phyloP scores from a whole-genome alignment of 148 eudicot genomes.

The Camellia japonica region DNA sequence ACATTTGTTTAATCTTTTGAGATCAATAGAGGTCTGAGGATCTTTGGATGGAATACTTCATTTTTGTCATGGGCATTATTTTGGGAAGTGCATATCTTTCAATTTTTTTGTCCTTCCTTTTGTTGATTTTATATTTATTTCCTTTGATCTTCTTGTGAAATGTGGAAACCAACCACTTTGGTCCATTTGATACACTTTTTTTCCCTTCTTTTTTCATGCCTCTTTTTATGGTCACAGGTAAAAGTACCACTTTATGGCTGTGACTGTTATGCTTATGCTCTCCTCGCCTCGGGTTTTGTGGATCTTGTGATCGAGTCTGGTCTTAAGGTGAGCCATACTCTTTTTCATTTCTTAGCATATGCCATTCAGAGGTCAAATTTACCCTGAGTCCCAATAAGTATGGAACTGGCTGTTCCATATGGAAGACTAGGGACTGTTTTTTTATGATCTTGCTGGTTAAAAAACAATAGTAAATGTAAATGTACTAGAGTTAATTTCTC shows the following conservation, averaged over 20 bases:
- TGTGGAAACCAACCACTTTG: not conserved
- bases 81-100: not conserved
- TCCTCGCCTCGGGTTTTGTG: conserved; percentile 90
- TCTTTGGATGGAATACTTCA: not conserved
- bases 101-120: not conserved
- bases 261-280: conserved; percentile 97
- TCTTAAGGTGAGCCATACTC: conserved; percentile 59
- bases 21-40: not conserved
- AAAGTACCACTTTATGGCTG: conserved; percentile 94
- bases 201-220: not conserved
- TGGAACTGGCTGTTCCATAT: not conserved
- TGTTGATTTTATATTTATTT: not conserved
- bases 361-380: not conserved
- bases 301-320: conserved; percentile 97
- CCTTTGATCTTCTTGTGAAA: not conserved
- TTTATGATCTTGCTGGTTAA: not conserved
- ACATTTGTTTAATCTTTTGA: conserved; percentile 5
- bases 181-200: not conserved
- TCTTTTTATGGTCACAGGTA: conserved; percentile 46
- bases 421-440: not conserved
- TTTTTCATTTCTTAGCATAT: not conserved
- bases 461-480: not conserved
- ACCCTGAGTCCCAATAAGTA: no score
- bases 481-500: not conserved
- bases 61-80: not conserved